phyloP scores from a whole-genome alignment of 257 asterid genomes.

The Solanum bulbocastanum region DNA sequence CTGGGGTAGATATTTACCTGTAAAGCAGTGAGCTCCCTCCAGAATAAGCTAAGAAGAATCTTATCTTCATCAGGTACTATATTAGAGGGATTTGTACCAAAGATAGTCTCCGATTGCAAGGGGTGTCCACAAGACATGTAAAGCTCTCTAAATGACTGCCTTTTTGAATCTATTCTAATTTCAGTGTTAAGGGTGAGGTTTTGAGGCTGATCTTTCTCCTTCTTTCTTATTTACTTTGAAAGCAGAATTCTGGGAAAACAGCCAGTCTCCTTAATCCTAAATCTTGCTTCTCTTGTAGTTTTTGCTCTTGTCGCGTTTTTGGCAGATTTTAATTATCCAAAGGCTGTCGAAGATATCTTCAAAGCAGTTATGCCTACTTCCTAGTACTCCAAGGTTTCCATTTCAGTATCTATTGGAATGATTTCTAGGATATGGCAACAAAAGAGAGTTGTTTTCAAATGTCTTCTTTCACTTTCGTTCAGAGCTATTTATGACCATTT shows the following conservation, averaged over 20 bases:
- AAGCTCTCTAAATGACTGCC: not conserved
- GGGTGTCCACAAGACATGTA: not conserved
- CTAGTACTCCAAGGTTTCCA: not conserved
- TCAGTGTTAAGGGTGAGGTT: not conserved
- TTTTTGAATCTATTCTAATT: not conserved
- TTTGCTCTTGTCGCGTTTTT: not conserved
- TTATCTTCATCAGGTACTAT: not conserved
- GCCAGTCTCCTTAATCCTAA: not conserved
- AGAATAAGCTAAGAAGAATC: not conserved
- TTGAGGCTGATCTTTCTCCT: not conserved
- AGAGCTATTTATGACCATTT: not conserved
- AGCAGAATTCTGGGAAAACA: not conserved
- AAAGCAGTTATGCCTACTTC: not conserved
- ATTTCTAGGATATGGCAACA: not conserved
- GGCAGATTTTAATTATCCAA: not conserved
- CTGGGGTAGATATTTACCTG: not conserved
- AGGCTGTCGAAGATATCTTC: not conserved
- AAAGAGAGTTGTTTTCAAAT: not conserved
- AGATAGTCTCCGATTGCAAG: not conserved
- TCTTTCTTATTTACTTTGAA: not conserved
- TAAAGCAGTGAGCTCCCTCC: not conserved
- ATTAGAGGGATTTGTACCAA: not conserved
- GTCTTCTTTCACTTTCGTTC: not conserved
- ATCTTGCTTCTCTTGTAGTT: not conserved
- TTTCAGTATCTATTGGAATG: not conserved